Conservation (phyloP, 1,284 basidiomycete species). For the Erythrobasidium hasegawianum region DNA sequence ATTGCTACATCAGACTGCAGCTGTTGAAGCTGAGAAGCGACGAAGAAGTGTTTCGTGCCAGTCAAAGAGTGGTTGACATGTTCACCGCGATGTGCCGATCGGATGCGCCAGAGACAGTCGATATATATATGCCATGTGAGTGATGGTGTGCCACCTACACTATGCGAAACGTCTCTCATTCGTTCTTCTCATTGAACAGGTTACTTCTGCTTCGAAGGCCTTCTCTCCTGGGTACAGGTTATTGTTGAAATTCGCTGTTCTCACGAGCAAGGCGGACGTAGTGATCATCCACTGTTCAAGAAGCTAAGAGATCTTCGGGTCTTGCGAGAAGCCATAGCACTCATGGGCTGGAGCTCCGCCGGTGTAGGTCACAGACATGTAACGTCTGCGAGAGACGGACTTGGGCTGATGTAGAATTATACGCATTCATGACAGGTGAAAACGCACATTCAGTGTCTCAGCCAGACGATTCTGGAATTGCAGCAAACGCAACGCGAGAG, state of each 20-base stretch:
- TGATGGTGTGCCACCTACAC: too few species aligned
- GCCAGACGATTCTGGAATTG: background rate
- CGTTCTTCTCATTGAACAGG: background rate
- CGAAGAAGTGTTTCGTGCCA: conserved; percentile 28
- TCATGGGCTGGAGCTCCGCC: conserved; percentile 25
- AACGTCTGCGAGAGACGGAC: too few species aligned
- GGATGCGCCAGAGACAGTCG: background rate
- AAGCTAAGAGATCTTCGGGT: conserved; percentile 13
- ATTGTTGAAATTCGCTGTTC: conserved; percentile 10
- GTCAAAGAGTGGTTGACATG: conserved; percentile 6
- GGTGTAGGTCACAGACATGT: too few species aligned
- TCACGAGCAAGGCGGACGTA: conserved; percentile 9
- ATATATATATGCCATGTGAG: background rate
- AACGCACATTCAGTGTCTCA: background rate
- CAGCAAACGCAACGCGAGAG: background rate
- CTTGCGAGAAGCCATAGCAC: conserved; percentile 20
- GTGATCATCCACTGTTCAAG: conserved; percentile 9
- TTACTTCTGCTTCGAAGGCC: conserved; percentile 22
- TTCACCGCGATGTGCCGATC: background rate
- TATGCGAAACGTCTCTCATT: too few species aligned
- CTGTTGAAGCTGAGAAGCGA: background rate
- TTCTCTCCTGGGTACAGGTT: conserved; percentile 21
- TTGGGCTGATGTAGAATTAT: too few species aligned
- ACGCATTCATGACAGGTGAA: background rate
- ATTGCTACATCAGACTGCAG: conserved; percentile 10